phyloP scores from a whole-genome alignment of 1,139 yeast species.

The Trichomonascaceae sp. region DNA sequence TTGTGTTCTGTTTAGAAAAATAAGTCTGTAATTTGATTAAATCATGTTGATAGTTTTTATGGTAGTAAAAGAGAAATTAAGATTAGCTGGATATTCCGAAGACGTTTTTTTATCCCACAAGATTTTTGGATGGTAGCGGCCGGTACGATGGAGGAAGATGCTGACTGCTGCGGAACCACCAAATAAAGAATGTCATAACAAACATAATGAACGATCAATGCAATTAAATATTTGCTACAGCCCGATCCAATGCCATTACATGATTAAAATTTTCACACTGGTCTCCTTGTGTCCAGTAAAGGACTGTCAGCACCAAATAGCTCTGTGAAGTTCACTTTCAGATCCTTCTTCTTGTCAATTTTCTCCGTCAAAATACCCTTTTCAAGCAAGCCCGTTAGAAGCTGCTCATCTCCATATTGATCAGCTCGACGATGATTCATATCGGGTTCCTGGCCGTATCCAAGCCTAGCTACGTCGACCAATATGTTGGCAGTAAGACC shows the following conservation, averaged over 20 bases:
- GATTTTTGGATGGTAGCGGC: too few relatives aligned
- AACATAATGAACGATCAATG: background rate
- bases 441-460: conserved; percentile 39
- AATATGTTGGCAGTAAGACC: conserved; percentile 85
- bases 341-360: conserved; percentile 21
- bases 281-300: conserved; percentile 19
- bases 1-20: background rate
- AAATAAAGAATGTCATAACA: too few relatives aligned
- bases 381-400: conserved; percentile 23
- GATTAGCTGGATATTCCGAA: too few relatives aligned
- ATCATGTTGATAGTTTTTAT: background rate
- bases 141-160: too few relatives aligned
- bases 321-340: conserved; percentile 20
- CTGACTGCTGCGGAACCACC: too few relatives aligned
- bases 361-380: conserved; percentile 22
- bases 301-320: conserved; percentile 25
- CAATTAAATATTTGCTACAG: background rate
- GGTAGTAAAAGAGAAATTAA: background rate
- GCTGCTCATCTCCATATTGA: conserved; percentile 28
- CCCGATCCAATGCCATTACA: background rate
- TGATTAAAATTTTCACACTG: background rate
- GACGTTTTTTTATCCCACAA: too few relatives aligned
- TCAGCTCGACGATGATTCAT: conserved; percentile 29
- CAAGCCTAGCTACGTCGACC: conserved; percentile 66
- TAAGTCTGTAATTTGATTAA: background rate